A percentile compares a stretch with the other conserved stretches of the same genome.
These are phyloP conservation scores for Ambispora gerdemannii DNA, from an alignment of 192 early-diverging fungal species.

Conservation along the genomic window DNA sequence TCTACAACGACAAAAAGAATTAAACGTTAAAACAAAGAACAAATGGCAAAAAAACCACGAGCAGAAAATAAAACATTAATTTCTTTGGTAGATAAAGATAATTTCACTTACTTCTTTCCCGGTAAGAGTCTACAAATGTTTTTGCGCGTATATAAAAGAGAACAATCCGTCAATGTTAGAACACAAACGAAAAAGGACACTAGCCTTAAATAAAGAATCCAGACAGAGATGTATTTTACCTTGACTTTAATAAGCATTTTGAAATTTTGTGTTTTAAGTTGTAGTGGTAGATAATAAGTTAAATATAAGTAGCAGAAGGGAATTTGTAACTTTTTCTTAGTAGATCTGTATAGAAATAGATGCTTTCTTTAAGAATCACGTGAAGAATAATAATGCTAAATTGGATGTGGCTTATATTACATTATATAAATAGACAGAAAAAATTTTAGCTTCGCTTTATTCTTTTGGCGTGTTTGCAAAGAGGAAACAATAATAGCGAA, in stretches of 20 bases:
- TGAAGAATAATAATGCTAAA: too few species aligned
- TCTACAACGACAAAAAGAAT: constrained; percentile 49
- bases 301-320: too few species aligned
- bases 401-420: too few species aligned
- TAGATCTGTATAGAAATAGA: too few species aligned
- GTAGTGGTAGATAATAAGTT: too few species aligned
- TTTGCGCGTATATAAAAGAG: constrained; percentile 7
- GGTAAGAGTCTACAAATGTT: constrained; percentile 87
- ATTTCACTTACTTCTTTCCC: constrained; percentile 83
- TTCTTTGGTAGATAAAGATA: neutral
- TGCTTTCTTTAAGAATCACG: too few species aligned
- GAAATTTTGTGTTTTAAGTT: too few species aligned
- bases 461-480: too few species aligned
- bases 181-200: neutral
- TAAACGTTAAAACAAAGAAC: neutral
- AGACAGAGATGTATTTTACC: constrained; percentile 42
- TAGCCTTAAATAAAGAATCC: neutral
- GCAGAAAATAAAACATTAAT: constrained; percentile 10
- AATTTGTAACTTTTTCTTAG: too few species aligned
- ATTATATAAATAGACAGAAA: too few species aligned
- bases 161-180: neutral
- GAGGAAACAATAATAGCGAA: too few species aligned
- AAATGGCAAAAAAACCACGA: neutral
- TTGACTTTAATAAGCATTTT: constrained; percentile 78
- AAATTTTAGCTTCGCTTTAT: too few species aligned